Conservation (phyloP, 768 basidiomycete species). For the Lentinula edodes region DNA sequence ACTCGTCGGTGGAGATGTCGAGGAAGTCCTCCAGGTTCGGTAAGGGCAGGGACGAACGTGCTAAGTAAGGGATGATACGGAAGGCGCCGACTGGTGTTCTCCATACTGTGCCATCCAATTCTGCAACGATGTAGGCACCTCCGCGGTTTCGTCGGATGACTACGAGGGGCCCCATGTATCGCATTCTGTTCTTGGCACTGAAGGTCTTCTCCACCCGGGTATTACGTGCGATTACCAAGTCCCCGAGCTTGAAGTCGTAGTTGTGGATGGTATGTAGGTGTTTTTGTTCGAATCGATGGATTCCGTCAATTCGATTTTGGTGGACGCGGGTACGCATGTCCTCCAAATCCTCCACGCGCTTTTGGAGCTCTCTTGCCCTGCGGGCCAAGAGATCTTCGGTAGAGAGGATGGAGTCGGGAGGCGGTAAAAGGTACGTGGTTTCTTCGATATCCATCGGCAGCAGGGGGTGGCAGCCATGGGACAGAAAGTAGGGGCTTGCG, state of each 20-base stretch:
- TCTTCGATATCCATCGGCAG: background rate
- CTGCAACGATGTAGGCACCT: conserved; percentile 24
- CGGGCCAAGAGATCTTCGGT: conserved; percentile 16
- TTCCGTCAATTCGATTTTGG: conserved; percentile 16
- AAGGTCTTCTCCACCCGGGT: conserved; percentile 22
- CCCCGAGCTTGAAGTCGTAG: conserved; percentile 21
- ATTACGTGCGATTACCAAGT: conserved; percentile 29
- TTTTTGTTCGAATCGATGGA: conserved; percentile 13
- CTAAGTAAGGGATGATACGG: conserved; percentile 19
- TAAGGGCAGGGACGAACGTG: background rate
- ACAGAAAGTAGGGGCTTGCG: background rate
- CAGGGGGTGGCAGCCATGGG: background rate
- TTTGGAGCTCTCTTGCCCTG: conserved; percentile 19
- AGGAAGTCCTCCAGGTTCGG: background rate
- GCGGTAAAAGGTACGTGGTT: background rate
- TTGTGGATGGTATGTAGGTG: background rate
- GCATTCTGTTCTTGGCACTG: conserved; percentile 22
- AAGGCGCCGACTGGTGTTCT: conserved; percentile 19
- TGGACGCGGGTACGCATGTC: conserved; percentile 10
- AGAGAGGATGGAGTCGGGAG: background rate
- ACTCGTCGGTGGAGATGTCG: background rate
- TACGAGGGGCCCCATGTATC: conserved; percentile 33
- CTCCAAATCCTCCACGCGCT: conserved; percentile 16
- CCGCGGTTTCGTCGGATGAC: conserved; percentile 22
- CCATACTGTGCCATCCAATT: conserved; percentile 24